These are phyloP conservation scores for Suillus discolor DNA, from an alignment of 768 basidiomycete genomes.

Conservation along the genomic window DNA sequence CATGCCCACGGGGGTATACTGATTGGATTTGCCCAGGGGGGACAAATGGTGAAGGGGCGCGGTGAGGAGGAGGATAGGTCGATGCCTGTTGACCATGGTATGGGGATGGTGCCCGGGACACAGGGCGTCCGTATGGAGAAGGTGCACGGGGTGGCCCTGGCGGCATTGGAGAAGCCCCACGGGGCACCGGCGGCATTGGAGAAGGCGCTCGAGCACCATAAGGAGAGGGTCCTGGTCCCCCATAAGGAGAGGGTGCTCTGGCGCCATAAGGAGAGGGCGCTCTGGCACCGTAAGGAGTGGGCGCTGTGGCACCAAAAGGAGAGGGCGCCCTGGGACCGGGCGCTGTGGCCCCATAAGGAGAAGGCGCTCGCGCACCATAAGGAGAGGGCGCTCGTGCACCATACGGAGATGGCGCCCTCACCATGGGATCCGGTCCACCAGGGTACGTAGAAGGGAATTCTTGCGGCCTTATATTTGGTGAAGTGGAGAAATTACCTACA, in stretches of 20 bases:
- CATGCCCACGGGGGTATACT: slow-evolving; percentile 60
- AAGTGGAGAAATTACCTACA: slow-evolving; percentile 35
- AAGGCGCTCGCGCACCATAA: background rate
- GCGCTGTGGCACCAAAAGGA: slow-evolving; percentile 29
- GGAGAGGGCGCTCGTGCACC: slow-evolving; percentile 16
- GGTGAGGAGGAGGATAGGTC: slow-evolving; percentile 14
- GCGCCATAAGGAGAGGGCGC: slow-evolving; percentile 31
- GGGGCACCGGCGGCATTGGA: slow-evolving; percentile 27
- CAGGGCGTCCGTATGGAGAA: slow-evolving; percentile 22
- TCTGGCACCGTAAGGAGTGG: slow-evolving; percentile 29
- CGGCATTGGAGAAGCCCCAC: slow-evolving; percentile 33
- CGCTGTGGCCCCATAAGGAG: slow-evolving; percentile 4
- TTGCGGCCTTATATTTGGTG: slow-evolving; percentile 52
- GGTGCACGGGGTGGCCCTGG: slow-evolving; percentile 25
- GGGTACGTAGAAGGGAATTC: slow-evolving; percentile 48
- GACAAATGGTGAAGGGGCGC: slow-evolving; percentile 32
- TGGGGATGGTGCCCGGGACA: slow-evolving; percentile 31
- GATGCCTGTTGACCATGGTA: slow-evolving; percentile 17
- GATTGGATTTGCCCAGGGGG: slow-evolving; percentile 21
- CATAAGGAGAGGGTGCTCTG: slow-evolving; percentile 31
- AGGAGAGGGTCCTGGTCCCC: slow-evolving; percentile 25
- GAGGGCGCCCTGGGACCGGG: slow-evolving; percentile 25
- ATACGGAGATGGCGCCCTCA: slow-evolving; percentile 36
- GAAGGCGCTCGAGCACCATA: slow-evolving; percentile 19
- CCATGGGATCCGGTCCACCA: slow-evolving; percentile 36